Evolutionary conservation across 768 basidiomycete genomes (phyloP), one percentile per base, ranked within the genome.

Genomic region (Mycena belliarum): DNA sequence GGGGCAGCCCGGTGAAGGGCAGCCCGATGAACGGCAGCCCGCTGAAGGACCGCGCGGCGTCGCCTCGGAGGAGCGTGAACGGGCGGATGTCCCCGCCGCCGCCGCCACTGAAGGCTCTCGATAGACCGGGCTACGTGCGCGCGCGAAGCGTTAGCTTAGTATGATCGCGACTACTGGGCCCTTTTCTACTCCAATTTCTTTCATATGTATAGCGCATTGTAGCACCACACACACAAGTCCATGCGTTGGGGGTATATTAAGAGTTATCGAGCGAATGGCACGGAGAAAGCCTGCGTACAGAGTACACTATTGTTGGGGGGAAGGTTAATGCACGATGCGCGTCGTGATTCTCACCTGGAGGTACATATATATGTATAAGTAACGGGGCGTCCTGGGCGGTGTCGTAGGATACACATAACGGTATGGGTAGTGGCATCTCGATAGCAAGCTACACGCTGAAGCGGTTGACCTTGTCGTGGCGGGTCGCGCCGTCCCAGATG

Each of bases 401-500:
- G 29, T 6, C 7, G 29, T 32, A 32, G 6, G 29, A 32, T 32
- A 12, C 29, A 32, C 29, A 12, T 6, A 6, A 32, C 7, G 29
- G 12, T 32, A 32, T 6, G 12, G 6, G 12, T 12, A 32, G 29
- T 12, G 29, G 29, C 29, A 32, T 32, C 29, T 12, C 7, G 7
- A 32, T 32, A 32, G 6, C 29, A 6, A 32, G 6, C 29, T 32
- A 32, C 29, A 73, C 61, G 43, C 71, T 72, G 38, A 72, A 73
- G 28, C 72, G 63, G 47, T 66, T 70, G 7, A 61, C 29, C 20
- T 57, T 46, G 14, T 33, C 25, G 41, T 32, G 57, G 21, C 60
- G 48, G 35, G 57, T 64, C 21, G 65, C 63, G 12, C 69, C 67
- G 44, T 65, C 68, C 70, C 69, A 71, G 5, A 73, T 37, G 1